These are phyloP conservation scores for Skeletonema grethae DNA, from an alignment of 108 stramenopile species.

Conservation along the genomic window DNA sequence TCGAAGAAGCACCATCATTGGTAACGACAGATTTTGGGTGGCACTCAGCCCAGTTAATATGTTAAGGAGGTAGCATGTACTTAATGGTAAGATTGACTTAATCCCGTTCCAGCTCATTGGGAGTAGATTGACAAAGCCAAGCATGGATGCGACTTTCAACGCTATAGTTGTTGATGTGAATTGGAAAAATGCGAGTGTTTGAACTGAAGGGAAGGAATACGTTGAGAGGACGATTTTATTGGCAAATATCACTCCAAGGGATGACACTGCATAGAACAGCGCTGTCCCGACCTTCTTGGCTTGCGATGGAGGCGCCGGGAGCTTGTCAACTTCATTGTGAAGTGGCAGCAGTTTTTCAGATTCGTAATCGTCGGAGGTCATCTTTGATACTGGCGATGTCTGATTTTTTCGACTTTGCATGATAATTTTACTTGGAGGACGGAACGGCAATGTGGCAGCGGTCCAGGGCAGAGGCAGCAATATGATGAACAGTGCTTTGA, in stretches of 20 bases:
- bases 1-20: conserved; percentile 77
- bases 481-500: too few relatives aligned
- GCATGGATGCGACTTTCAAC: conserved; percentile 19
- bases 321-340: neutral
- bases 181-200: conserved; percentile 48
- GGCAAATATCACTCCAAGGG: conserved; percentile 47
- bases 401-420: neutral
- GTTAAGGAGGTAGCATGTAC: conserved; percentile 64
- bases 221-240: conserved; percentile 54
- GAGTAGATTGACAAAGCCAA: conserved; percentile 44
- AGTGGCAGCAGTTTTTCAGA: conserved; percentile 19
- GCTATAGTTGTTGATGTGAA: conserved; percentile 52
- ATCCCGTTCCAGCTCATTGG: conserved; percentile 31
- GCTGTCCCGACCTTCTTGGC: conserved; percentile 45
- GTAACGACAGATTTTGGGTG: conserved; percentile 58
- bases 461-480: too few relatives aligned
- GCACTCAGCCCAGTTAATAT: conserved; percentile 67
- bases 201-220: conserved; percentile 43
- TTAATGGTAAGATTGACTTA: conserved; percentile 51
- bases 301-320: conserved; percentile 26
- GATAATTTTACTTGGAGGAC: neutral
- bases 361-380: conserved; percentile 1
- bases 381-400: neutral
- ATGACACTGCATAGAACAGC: conserved; percentile 47
- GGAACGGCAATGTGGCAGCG: too few relatives aligned